Percentiles rank a stretch among this genome's conserved stretches.
Evolutionary conservation across 805 yeast genomes (phyloP).

Genomic region (Ogataea kodamae): DNA sequence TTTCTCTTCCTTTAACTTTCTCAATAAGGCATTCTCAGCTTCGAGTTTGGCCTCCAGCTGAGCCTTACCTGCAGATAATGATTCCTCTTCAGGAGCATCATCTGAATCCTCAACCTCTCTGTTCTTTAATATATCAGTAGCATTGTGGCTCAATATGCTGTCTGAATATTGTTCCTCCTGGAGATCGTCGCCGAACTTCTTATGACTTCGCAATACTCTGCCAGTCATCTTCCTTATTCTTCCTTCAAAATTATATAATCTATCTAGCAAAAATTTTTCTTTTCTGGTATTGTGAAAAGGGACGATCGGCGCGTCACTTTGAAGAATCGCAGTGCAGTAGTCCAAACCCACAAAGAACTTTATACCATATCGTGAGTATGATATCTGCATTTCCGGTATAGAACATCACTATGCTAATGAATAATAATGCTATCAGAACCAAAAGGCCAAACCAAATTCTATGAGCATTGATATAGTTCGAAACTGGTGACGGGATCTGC

Average conservation of each 20-base stretch:
- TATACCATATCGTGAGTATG: conserved; percentile 19
- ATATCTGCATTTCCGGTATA: conserved; percentile 14
- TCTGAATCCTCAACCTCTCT: conserved; percentile 28
- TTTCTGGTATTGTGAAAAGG: conserved; percentile 2
- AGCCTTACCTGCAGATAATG: conserved; percentile 17
- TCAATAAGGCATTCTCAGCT: conserved; percentile 25
- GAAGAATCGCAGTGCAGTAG: conserved; percentile 11
- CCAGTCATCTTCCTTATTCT: conserved; percentile 9
- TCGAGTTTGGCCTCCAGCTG: conserved; percentile 12
- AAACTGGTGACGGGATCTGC: conserved; percentile 12
- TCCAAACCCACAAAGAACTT: conserved; percentile 20
- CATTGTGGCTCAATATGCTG: no score
- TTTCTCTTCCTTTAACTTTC: conserved; percentile 26
- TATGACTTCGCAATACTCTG: conserved; percentile 19
- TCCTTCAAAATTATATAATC: no score
- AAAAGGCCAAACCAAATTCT: conserved; percentile 7
- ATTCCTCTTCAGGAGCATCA: conserved; percentile 53
- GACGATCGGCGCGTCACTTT: conserved; percentile 11
- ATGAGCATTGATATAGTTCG: conserved; percentile 11
- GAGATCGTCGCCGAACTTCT: conserved; percentile 15
- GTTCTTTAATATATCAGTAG: no score
- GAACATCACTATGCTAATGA: conserved; percentile 14
- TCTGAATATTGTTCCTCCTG: no score
- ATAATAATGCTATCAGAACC: conserved; percentile 5
- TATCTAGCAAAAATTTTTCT: conserved; percentile 11